Evolutionary conservation across 2,329 filamentous ascomycete species (phyloP).

Genomic region (Apiospora phragmitis): DNA sequence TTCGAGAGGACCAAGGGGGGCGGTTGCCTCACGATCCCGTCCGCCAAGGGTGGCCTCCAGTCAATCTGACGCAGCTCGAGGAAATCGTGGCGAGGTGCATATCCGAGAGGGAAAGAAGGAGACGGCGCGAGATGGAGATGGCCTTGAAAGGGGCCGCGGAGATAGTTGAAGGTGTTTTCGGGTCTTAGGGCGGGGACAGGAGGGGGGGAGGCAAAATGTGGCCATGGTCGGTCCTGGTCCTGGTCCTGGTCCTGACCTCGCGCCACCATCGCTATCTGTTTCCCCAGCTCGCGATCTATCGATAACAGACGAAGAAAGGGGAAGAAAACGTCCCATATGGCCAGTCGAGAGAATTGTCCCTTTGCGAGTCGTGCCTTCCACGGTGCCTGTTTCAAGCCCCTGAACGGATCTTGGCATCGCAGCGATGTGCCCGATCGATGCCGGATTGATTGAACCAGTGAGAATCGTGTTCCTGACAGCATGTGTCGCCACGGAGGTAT

Average conservation of each 20-base stretch:
- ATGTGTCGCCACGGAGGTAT: neutral
- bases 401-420: neutral
- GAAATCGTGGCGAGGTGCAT: neutral
- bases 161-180: too few relatives aligned
- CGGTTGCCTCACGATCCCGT: neutral
- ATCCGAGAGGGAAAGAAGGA: neutral
- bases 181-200: neutral
- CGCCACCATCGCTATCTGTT: neutral
- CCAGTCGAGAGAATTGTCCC: neutral
- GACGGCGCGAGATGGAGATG: neutral
- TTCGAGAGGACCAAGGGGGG: neutral
- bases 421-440: neutral
- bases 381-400: neutral
- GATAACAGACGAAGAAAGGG: neutral
- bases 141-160: neutral
- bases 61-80: neutral
- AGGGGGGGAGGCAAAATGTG: neutral
- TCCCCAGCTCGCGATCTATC: neutral
- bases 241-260: neutral
- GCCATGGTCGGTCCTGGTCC: neutral
- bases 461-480: neutral
- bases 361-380: neutral
- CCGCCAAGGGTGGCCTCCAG: neutral
- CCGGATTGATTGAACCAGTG: neutral
- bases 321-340: neutral